Percentiles rank a stretch among this genome's conserved stretches.
Conservation (phyloP, 148 eudicot species). For the Limonium bicolor region DNA sequence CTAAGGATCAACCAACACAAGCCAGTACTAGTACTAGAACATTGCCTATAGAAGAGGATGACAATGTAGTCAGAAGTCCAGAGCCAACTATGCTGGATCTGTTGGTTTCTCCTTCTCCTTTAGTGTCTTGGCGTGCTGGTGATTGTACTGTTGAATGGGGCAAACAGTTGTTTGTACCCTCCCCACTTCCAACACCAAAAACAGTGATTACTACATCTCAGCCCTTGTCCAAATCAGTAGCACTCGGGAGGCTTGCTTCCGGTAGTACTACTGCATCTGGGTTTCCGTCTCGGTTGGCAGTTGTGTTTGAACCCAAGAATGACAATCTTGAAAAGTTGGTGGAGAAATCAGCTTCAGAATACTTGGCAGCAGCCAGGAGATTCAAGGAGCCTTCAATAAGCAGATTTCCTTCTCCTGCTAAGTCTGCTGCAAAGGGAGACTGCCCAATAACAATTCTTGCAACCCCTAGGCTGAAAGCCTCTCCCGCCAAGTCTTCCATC, state of each 20-base stretch:
- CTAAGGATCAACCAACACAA: conserved; percentile 19
- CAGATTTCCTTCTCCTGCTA: too few species aligned
- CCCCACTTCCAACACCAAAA: conserved; percentile 57
- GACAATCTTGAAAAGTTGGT: conserved; percentile 7
- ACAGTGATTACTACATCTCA: conserved; percentile 24
- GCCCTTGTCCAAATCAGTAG: conserved; percentile 20
- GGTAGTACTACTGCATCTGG: conserved; percentile 10
- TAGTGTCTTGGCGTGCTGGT: conserved; percentile 82
- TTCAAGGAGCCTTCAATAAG: conserved; percentile 12
- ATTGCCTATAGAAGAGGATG: conserved; percentile 11
- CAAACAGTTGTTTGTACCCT: conserved; percentile 70
- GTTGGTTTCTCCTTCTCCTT: conserved; percentile 94
- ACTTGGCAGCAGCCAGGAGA: conserved; percentile 9
- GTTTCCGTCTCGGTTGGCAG: conserved; percentile 12
- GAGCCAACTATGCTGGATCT: conserved; percentile 31
- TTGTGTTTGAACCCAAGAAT: conserved; percentile 8
- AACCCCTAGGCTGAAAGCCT: conserved; percentile 59
- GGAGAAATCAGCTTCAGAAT: conserved; percentile 12
- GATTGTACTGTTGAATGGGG: conserved; percentile 38
- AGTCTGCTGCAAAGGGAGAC: too few species aligned
- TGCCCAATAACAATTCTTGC: conserved; percentile 19
- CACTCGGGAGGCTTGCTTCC: conserved; percentile 9
- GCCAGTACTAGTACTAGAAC: conserved; percentile 6
- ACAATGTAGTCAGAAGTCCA: conserved; percentile 32
- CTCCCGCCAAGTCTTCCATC: conserved; percentile 49